These are phyloP conservation scores for Leccinum pellstonianum DNA, from an alignment of 768 basidiomycete species.

Conservation along the genomic window DNA sequence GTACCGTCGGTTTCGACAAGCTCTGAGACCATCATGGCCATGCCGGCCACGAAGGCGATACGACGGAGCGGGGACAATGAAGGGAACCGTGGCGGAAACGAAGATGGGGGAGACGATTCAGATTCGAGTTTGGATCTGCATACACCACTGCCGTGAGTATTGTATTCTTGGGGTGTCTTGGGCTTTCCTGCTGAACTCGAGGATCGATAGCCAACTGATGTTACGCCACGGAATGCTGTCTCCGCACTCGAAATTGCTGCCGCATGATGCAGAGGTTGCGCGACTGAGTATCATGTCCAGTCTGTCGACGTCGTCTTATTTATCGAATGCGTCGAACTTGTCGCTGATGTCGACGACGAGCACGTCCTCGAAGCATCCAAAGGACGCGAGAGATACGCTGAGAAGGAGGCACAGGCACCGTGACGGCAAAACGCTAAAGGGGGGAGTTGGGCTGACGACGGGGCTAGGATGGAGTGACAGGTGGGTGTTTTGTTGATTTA, in stretches of 20 bases:
- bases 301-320: constrained; percentile 25
- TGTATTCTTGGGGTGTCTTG: constrained; percentile 7
- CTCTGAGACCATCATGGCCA: constrained; percentile 1
- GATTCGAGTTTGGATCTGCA: constrained; percentile 69
- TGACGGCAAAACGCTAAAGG: constrained; percentile 54
- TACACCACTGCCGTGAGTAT: constrained; percentile 64
- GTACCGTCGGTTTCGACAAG: constrained; percentile 13
- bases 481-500: constrained; percentile 33
- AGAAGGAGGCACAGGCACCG: constrained; percentile 58
- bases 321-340: constrained; percentile 27
- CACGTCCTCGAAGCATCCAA: constrained; percentile 33
- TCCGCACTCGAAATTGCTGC: constrained; percentile 60
- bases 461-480: constrained; percentile 77
- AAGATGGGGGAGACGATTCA: constrained; percentile 41
- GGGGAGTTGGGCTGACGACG: constrained; percentile 68
- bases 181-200: not conserved
- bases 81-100: constrained; percentile 6
- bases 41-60: not conserved
- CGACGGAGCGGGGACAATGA: constrained; percentile 5
- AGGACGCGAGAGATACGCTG: constrained; percentile 58
- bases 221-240: constrained; percentile 65
- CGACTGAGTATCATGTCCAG: constrained; percentile 29
- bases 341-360: constrained; percentile 27
- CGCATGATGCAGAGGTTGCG: constrained; percentile 22
- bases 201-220: constrained; percentile 54